phyloP scores from a whole-genome alignment of 768 basidiomycete genomes.

The Phanerochaete carnosa region DNA sequence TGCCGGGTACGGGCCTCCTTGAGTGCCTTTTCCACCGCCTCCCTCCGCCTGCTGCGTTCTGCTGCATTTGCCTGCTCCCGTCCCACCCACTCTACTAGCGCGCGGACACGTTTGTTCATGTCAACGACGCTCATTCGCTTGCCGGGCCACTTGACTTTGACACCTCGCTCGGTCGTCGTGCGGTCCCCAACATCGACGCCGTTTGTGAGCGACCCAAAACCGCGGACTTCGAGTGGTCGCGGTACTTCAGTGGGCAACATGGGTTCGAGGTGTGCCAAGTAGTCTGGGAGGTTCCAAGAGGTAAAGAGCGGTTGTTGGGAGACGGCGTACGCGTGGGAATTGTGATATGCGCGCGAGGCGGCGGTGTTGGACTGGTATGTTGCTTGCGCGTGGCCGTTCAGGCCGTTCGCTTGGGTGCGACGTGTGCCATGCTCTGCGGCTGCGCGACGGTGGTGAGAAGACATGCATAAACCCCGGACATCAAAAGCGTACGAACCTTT shows the following conservation, averaged over 20 bases:
- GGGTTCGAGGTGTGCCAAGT: slow-evolving; percentile 80
- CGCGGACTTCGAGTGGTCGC: slow-evolving; percentile 68
- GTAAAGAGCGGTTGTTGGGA: slow-evolving; percentile 78
- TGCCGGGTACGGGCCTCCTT: slow-evolving; percentile 16
- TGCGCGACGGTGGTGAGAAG: slow-evolving; percentile 18
- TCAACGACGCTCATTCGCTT: slow-evolving; percentile 96
- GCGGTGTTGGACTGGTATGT: slow-evolving; percentile 28
- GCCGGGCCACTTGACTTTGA: slow-evolving; percentile 90
- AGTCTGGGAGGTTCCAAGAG: slow-evolving; percentile 92
- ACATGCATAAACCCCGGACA: slow-evolving; percentile 28
- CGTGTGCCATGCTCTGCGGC: slow-evolving; percentile 44
- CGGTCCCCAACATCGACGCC: slow-evolving; percentile 56
- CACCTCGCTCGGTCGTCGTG: slow-evolving; percentile 63
- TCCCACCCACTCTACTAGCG: slow-evolving; percentile 92
- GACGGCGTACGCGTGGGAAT: slow-evolving; percentile 76
- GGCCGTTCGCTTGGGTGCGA: slow-evolving; percentile 42
- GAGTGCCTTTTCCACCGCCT: slow-evolving; percentile 61
- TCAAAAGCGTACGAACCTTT: slow-evolving; percentile 27
- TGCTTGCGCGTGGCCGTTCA: slow-evolving; percentile 34
- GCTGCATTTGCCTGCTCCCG: slow-evolving; percentile 76
- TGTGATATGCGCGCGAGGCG: slow-evolving; percentile 64
- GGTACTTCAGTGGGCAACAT: slow-evolving; percentile 79
- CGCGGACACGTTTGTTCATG: slow-evolving; percentile 93
- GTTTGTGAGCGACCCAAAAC: slow-evolving; percentile 37
- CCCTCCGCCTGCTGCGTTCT: slow-evolving; percentile 66